A percentile compares a stretch with the other conserved stretches of the same genome.
These are phyloP conservation scores for Herpetomonas samuelpessoai DNA, from an alignment of 208 protist genomes.

Conservation along the genomic window DNA sequence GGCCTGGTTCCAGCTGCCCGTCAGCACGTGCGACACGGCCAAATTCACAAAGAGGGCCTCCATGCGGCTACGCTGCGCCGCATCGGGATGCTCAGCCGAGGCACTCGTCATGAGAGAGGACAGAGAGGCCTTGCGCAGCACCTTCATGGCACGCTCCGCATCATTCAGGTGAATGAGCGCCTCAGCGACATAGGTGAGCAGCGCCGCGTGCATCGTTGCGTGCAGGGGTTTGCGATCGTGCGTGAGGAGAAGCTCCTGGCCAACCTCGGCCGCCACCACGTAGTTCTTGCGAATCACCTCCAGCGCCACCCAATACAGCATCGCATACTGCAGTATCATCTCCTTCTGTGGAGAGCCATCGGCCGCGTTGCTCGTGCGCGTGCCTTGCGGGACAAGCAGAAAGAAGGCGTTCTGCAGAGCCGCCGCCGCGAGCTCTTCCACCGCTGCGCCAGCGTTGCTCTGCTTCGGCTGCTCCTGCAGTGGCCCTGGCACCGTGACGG, in stretches of 20 bases:
- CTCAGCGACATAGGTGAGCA: conserved; percentile 82
- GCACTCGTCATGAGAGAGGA: conserved; percentile 52
- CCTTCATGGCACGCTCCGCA: conserved; percentile 61
- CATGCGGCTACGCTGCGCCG: conserved; percentile 72
- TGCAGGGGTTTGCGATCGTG: conserved; percentile 61
- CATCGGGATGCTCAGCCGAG: conserved; percentile 41
- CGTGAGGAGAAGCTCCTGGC: conserved; percentile 61
- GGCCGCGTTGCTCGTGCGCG: conserved; percentile 47
- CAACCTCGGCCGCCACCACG: conserved; percentile 58
- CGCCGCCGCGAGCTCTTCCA: conserved; percentile 27
- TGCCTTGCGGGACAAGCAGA: conserved; percentile 61
- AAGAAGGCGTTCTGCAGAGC: conserved; percentile 84
- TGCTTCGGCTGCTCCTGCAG: conserved; percentile 22
- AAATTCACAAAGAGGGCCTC: conserved; percentile 86
- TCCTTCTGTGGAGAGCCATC: conserved; percentile 63
- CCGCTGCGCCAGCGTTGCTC: background rate
- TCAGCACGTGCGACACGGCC: conserved; percentile 78
- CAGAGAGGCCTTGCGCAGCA: conserved; percentile 64
- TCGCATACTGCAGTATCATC: conserved; percentile 58
- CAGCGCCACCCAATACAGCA: conserved; percentile 77
- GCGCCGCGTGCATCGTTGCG: conserved; percentile 59
- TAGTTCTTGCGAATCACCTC: conserved; percentile 81
- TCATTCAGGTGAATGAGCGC: conserved; percentile 84
- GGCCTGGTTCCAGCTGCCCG: conserved; percentile 84
- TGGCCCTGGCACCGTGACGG: conserved; percentile 38